Conservation (phyloP, 108 stramenopile genomes). For the Schizochytrium sp. region DNA sequence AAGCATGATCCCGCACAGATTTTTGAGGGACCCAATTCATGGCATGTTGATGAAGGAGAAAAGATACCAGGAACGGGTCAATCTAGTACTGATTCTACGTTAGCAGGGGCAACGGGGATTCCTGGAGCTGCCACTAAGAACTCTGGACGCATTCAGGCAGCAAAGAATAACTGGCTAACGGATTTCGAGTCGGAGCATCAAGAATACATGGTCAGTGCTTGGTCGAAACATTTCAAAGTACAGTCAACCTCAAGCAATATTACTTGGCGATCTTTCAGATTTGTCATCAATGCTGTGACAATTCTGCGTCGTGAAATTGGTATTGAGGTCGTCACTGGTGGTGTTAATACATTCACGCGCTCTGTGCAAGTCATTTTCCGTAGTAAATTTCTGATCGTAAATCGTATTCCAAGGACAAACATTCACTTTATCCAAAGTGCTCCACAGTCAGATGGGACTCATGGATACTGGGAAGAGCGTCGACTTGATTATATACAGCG, state of each 20-base stretch:
- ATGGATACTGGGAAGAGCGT: background rate
- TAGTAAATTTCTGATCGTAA: constrained; percentile 27
- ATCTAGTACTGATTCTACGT: too few relatives aligned
- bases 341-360: constrained; percentile 37
- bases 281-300: constrained; percentile 34
- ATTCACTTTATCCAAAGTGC: constrained; percentile 23
- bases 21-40: too few relatives aligned
- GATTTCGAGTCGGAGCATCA: constrained; percentile 14
- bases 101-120: too few relatives aligned
- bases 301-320: constrained; percentile 49
- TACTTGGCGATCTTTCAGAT: background rate
- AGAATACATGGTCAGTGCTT: constrained; percentile 8
- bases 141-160: background rate
- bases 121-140: background rate
- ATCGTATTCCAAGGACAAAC: constrained; percentile 30
- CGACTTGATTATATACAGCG: background rate
- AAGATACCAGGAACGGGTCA: too few relatives aligned
- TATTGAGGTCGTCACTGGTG: constrained; percentile 41
- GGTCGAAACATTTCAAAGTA: constrained; percentile 29
- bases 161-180: background rate
- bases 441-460: background rate
- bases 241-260: constrained; percentile 1
- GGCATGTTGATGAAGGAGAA: too few relatives aligned
- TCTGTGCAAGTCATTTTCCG: constrained; percentile 52
- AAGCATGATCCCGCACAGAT: too few relatives aligned